Percentiles rank a stretch among this genome's conserved stretches.
Evolutionary conservation across 805 yeast genomes (phyloP).

Genomic region (Saccharomyces cerevisiae): DNA sequence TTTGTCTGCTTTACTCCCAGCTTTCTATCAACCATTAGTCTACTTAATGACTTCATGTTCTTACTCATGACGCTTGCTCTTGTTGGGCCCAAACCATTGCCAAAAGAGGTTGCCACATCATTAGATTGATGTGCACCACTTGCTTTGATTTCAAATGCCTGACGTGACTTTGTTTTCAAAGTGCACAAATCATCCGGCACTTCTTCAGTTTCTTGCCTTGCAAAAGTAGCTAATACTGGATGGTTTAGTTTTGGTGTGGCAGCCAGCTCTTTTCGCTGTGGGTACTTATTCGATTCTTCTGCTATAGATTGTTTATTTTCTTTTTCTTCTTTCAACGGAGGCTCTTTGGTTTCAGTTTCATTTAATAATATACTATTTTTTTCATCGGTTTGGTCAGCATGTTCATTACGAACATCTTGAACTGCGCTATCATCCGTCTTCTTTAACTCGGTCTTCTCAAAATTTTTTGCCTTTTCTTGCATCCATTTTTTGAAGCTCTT

Average conservation of each 20-base stretch:
- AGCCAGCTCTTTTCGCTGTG: constrained; percentile 31
- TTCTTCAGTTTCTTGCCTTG: constrained; percentile 29
- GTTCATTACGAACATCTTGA: neutral
- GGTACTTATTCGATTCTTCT: constrained; percentile 35
- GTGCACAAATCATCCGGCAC: constrained; percentile 26
- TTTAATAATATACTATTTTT: neutral
- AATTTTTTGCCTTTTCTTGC: constrained; percentile 1
- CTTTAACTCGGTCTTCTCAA: neutral
- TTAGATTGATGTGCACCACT: constrained; percentile 33
- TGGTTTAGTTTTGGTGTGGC: constrained; percentile 8
- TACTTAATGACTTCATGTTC: constrained; percentile 23
- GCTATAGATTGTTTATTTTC: constrained; percentile 29
- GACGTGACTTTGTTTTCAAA: constrained; percentile 16
- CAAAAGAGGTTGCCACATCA: constrained; percentile 29
- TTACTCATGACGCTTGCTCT: constrained; percentile 29
- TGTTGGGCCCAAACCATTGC: constrained; percentile 31
- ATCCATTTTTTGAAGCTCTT: constrained; percentile 15
- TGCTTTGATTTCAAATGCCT: constrained; percentile 30
- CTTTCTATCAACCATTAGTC: constrained; percentile 27
- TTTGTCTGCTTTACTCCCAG: constrained; percentile 30
- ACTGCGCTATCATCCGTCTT: neutral
- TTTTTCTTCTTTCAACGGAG: constrained; percentile 6
- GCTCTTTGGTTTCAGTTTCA: neutral
- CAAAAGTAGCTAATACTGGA: constrained; percentile 3
- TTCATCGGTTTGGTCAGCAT: neutral